Percentiles rank a stretch among this genome's conserved stretches.
Conservation (phyloP, 2,329 filamentous ascomycete species). For the Exophiala xenobiotica region DNA sequence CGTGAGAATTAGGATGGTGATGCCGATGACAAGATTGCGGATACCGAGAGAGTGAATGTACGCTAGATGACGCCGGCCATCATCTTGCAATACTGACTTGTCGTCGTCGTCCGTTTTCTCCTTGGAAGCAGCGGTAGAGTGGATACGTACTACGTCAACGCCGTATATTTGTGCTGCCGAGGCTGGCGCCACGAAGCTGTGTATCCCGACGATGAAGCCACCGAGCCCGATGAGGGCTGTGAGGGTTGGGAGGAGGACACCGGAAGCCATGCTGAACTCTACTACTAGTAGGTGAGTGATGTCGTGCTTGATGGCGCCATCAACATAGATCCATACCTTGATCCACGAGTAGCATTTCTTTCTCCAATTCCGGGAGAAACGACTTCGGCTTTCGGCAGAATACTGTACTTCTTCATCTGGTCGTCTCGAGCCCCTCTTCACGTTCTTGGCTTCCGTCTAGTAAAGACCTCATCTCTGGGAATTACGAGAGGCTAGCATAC, state of each 20-base stretch:
- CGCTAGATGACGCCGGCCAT: conserved; percentile 3
- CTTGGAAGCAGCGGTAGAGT: too few relatives aligned
- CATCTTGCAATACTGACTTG: background rate
- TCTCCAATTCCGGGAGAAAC: background rate
- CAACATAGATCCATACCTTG: too few relatives aligned
- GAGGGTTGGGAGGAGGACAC: conserved; percentile 9
- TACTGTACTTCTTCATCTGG: background rate
- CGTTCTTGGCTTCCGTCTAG: background rate
- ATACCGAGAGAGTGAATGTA: conserved; percentile 23
- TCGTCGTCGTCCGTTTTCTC: background rate
- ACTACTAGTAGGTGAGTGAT: too few relatives aligned
- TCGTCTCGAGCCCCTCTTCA: background rate
- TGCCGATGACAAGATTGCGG: conserved; percentile 19
- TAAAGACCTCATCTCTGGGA: too few relatives aligned
- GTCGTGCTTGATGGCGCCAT: background rate
- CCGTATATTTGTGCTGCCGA: conserved; percentile 19
- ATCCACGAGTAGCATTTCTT: too few relatives aligned
- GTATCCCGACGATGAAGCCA: conserved; percentile 19
- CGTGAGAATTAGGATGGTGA: conserved; percentile 18
- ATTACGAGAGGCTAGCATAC: too few relatives aligned
- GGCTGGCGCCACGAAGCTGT: conserved; percentile 22
- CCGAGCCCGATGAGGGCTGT: conserved; percentile 19
- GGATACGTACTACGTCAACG: too few relatives aligned
- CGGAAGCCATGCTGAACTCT: too few relatives aligned
- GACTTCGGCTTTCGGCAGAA: background rate